Evolutionary conservation across 2,329 filamentous ascomycete species (phyloP), one percentile per base, ranked within the genome.

Genomic region (Thelonectria discophora): DNA sequence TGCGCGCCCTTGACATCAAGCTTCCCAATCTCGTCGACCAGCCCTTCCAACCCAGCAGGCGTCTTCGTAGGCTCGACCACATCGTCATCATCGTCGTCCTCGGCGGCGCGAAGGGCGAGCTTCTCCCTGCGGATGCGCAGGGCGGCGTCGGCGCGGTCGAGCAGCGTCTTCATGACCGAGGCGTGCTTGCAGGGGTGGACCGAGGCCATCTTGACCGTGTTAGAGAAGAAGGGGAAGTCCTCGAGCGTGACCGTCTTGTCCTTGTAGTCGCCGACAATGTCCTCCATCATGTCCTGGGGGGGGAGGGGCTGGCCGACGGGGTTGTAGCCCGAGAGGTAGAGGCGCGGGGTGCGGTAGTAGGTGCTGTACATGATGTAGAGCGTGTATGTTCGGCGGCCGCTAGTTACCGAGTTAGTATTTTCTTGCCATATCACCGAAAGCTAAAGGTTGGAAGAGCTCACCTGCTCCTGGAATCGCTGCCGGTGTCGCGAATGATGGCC

Each of bases 231-330:
- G 48, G 93, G 93, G 75, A 99, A 99, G 78, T 97, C 93, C 76
- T 99, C 95, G 61, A 98, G 88, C 2, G 95, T 99, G 63, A 99
- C 95, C 0, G 95, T 99, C 84, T 99, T 99, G 81, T 97, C 93
- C 76, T 96, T 96, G 83, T 97, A 97, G 81, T 97, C 93, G 64
- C 94, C 93, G 37, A 97, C 91, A 59, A 97, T 97, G 76, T 97
- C 93, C 77, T 97, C 92, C 91, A 97, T 96, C 93, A 97, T 97
- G 54, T 90, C 83, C 53, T 90, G 86, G 3, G 93, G 93, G 3
- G 90, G 87, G 0, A 97, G 88, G 2, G 94, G 93, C 67, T 93
- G 90, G 27, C 92, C 92, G 60, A 88, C 86, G 24, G 91, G 86
- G 12, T 88, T 82, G 78, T 98, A 98, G 72, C 95, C 95, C 0